Conservation (phyloP, 495 filamentous ascomycete species). For the Aspergillus taichungensis region DNA sequence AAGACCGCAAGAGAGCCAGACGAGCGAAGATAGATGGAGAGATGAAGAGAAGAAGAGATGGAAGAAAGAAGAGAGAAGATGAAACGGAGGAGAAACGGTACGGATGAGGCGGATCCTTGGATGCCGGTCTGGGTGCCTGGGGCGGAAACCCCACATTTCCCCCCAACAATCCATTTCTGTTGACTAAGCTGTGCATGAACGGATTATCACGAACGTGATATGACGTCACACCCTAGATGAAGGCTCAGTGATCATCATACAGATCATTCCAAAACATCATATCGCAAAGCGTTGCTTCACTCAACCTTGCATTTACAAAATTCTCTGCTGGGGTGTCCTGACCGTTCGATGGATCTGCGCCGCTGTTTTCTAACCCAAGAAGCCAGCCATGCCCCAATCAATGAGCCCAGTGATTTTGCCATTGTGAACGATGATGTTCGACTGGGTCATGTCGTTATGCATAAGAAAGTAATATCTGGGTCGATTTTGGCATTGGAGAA, state of each 20-base stretch:
- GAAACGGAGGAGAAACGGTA: no score
- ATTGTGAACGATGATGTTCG: slow-evolving; percentile 35
- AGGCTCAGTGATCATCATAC: slow-evolving; percentile 24
- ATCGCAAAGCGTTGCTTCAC: slow-evolving; percentile 16
- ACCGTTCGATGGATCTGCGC: slow-evolving; percentile 27
- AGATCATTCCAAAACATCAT: slow-evolving; percentile 30
- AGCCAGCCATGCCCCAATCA: slow-evolving; percentile 42
- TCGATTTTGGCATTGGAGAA: slow-evolving; percentile 19
- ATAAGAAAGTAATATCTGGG: slow-evolving; percentile 19
- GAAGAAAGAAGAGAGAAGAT: no score
- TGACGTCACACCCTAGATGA: no score
- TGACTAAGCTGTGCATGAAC: no score
- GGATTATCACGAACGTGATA: no score
- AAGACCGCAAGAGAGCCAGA: no score
- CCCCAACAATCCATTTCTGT: no score
- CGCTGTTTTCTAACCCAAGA: slow-evolving; percentile 35
- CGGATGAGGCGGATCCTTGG: no score
- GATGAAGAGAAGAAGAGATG: no score
- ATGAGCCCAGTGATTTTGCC: slow-evolving; percentile 34
- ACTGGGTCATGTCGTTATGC: slow-evolving; percentile 35
- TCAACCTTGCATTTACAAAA: slow-evolving; percentile 23
- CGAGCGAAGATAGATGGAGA: no score
- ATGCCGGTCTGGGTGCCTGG: no score
- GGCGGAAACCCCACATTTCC: no score
- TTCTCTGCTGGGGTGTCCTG: slow-evolving; percentile 28